Evolutionary conservation across 2,329 filamentous ascomycete species (phyloP), one percentile per base, ranked within the genome.

Genomic region (Sarocladium oryzae): DNA sequence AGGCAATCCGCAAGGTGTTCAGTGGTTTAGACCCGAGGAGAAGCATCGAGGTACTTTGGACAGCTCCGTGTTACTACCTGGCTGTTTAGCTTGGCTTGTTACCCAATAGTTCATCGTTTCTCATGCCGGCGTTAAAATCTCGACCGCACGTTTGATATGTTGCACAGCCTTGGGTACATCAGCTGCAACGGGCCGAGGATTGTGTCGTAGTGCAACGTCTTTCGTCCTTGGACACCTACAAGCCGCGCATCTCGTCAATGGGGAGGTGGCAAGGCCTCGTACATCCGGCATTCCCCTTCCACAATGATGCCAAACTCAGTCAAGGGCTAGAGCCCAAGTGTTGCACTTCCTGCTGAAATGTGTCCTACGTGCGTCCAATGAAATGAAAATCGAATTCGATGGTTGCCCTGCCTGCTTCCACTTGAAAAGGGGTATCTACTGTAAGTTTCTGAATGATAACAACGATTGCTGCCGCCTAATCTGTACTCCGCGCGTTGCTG

Each of bases 361-460:
- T 16, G 11, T 40, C 13, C 21, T 8, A 6, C 36, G 8, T 40
- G 18, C 36, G 13, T 21, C 33, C 13, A 40, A 8, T 20, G 3
- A 20, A 7, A 28, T 9, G 26, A 26, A 28, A 20, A 8, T 43
- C 40, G 40, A 43, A 43, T n/a, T 20, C 4, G 15, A 40, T 15
- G 28, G 43, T 48, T n/a, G 24, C 43, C 43, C 43, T 33, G 26
- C 26, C 43, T 26, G 16, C n/a, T 48, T 48, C 43, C 5, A 8
- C 16, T 48, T 13, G 43, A 18, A 33, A 32, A 33, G 43, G 43
- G 43, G 43, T 48, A 48, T 48, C 43, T 48, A 33, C 20, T 33
- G 43, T 26, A 48, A 48, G 43, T 26, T 32, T 4, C 15, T 23
- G n/a, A 16, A 43, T 20, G 4, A 48, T 48, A 48, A 48, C n/a